Conservation (phyloP, 345 rosid genomes). For the Excoecaria cochinchinensis region DNA sequence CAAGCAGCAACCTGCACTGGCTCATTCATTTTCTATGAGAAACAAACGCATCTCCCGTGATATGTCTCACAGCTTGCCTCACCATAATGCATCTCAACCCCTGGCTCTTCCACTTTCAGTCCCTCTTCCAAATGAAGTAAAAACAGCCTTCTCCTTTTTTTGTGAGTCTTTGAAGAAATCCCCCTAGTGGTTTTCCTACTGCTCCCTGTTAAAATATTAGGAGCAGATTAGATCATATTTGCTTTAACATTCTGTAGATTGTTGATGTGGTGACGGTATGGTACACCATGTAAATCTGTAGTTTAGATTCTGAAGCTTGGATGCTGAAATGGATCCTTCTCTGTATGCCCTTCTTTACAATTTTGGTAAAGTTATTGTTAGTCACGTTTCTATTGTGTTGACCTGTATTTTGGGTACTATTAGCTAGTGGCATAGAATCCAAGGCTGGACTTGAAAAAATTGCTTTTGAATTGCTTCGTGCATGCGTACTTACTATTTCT, state of each 20-base stretch:
- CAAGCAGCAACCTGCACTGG: constrained; percentile 78
- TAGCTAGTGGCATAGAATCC: too few relatives aligned
- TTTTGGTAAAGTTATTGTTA: not conserved
- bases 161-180: constrained; percentile 52
- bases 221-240: not conserved
- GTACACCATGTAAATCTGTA: constrained; percentile 8
- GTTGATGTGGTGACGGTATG: constrained; percentile 1
- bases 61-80: constrained; percentile 26
- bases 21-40: constrained; percentile 47
- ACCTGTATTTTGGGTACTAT: not conserved
- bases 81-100: constrained; percentile 6
- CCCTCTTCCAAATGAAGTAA: constrained; percentile 63
- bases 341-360: not conserved
- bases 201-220: constrained; percentile 19
- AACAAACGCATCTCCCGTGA: constrained; percentile 16
- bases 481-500: too few relatives aligned
- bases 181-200: constrained; percentile 26
- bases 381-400: not conserved
- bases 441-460: not conserved
- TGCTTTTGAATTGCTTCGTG: too few relatives aligned
- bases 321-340: not conserved
- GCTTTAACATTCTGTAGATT: constrained; percentile 13
- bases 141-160: constrained; percentile 69
- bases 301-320: constrained; percentile 5
- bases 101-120: constrained; percentile 51